These are phyloP conservation scores for Ceratocystis eucalypticola DNA, from an alignment of 2,329 filamentous ascomycete genomes.

Conservation along the genomic window DNA sequence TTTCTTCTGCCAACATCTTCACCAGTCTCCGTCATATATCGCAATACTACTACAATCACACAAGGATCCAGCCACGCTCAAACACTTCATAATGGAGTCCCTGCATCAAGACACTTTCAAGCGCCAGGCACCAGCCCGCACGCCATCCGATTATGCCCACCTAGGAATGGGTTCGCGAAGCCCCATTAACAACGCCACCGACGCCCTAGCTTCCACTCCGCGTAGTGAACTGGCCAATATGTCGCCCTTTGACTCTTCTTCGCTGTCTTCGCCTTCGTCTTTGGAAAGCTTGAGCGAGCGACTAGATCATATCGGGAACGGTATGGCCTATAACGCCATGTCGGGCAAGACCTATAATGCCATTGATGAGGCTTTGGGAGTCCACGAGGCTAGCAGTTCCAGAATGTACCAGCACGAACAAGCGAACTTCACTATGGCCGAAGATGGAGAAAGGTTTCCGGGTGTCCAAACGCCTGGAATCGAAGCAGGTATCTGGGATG, in stretches of 20 bases:
- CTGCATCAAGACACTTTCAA: conserved; percentile 18
- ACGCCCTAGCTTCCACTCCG: background rate
- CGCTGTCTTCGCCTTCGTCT: background rate
- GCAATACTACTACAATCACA: background rate
- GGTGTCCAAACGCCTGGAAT: background rate
- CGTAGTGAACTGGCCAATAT: conserved; percentile 11
- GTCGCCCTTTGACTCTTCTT: background rate
- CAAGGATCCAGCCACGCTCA: background rate
- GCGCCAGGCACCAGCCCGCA: conserved; percentile 10
- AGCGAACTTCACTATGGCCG: background rate
- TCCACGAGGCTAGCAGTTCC: background rate
- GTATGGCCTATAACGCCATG: conserved; percentile 6
- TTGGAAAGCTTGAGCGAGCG: conserved; percentile 8
- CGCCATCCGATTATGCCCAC: conserved; percentile 12
- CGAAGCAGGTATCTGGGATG: conserved; percentile 17
- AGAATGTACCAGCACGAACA: background rate
- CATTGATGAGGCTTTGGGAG: background rate
- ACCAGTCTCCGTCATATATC: background rate
- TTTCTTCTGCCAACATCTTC: background rate
- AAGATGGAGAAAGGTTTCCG: conserved; percentile 1
- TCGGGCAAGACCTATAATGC: conserved; percentile 4
- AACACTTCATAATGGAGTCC: conserved; percentile 10
- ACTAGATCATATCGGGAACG: conserved; percentile 8
- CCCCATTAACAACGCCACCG: background rate
- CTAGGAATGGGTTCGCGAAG: background rate